Evolutionary conservation across 2,329 filamentous ascomycete genomes (phyloP), one percentile per base, ranked within the genome.

Genomic region (Cyphellophora europaea): DNA sequence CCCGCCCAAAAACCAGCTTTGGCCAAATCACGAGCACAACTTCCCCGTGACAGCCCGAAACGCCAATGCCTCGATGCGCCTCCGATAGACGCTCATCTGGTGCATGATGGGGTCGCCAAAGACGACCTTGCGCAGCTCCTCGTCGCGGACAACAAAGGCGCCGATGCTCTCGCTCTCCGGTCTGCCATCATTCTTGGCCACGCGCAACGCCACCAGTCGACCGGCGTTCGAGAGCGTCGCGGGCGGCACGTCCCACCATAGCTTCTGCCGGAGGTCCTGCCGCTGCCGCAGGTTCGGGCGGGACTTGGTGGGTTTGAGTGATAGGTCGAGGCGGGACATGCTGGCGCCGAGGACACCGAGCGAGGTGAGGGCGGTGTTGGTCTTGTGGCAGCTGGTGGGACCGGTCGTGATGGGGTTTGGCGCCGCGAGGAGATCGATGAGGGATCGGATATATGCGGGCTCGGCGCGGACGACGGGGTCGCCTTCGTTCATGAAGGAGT

Each of bases 21-120:
- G n/a, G n/a, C n/a, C 27, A 13, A 28, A 13, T 16, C 29, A 31
- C 8, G 21, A 25, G n/a, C 21, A 25, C 16, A 32, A 32, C 12
- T 38, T 35, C 4, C 61, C 67, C 16, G 73, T 80, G 8, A 82
- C 76, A 8, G 79, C 82, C 38, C 70, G 74, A 2, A 79, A 76
- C 8, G 82, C 82, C 36, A 93, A 58, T 3, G 66, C 62, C 54
- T 91, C 80, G 29, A 93, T 72, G 35, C 86, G 63, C 13, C 69
- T 72, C 11, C 74, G 74, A 57, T 93, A 93, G 13, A 91, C 52
- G 40, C 66, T 74, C 86, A 93, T 93, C 47, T 77, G 67, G 60
- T 93, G 86, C 53, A 77, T 81, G 28, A 85, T 65, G 0, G 83
- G 82, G 53, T 93, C 85, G 0, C 86, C 86, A 71, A 86, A 93